Percentiles rank a stretch among this genome's conserved stretches.
These are phyloP conservation scores for Galerina marginata DNA, from an alignment of 768 basidiomycete genomes.

Conservation along the genomic window DNA sequence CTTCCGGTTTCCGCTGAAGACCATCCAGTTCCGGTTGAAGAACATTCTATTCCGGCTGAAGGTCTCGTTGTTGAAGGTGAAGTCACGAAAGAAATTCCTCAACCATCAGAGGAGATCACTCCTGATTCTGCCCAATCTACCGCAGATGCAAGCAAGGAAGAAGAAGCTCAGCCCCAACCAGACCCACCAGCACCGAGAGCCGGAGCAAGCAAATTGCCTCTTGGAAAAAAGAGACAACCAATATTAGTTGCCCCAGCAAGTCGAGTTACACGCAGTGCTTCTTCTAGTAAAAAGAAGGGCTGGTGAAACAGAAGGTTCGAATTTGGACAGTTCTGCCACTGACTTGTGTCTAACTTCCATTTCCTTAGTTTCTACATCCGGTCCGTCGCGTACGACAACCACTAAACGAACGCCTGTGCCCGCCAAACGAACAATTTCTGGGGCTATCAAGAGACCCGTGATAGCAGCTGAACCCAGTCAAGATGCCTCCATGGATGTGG, in stretches of 20 bases:
- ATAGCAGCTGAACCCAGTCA: background rate
- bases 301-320: slow-evolving; percentile 7
- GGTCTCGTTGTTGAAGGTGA: no score
- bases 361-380: background rate
- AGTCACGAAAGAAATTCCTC: no score
- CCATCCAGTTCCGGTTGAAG: no score
- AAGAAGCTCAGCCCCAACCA: slow-evolving; percentile 1
- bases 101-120: background rate
- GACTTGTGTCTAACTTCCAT: background rate
- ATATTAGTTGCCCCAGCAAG: slow-evolving; percentile 23
- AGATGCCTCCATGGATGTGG: slow-evolving; percentile 2
- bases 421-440: slow-evolving; percentile 23
- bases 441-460: slow-evolving; percentile 12
- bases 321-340: background rate
- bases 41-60: no score
- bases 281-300: slow-evolving; percentile 31
- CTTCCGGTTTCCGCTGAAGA: no score
- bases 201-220: slow-evolving; percentile 20
- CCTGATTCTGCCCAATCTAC: background rate
- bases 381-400: slow-evolving; percentile 13
- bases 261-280: slow-evolving; percentile 43
- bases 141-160: background rate
- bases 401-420: background rate
- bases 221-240: slow-evolving; percentile 34
- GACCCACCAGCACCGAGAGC: slow-evolving; percentile 2